phyloP scores from a whole-genome alignment of 2,329 filamentous ascomycete genomes.

The Cordyceps javanica region DNA sequence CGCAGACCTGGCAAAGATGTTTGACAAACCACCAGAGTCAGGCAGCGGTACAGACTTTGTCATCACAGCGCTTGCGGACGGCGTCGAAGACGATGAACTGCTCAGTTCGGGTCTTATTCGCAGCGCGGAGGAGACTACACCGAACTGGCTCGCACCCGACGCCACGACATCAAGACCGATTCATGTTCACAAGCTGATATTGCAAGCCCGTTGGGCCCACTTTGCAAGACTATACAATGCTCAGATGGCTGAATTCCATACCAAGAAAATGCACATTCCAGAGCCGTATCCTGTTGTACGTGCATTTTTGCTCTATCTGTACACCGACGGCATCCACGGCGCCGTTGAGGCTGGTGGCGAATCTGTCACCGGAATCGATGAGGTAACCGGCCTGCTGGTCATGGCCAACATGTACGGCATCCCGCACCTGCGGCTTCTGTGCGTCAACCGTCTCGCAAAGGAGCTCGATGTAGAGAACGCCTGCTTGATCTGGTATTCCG shows the following conservation, averaged over 20 bases:
- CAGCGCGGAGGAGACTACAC: conserved; percentile 35
- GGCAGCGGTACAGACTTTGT: conserved; percentile 87
- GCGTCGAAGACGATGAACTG: conserved; percentile 62
- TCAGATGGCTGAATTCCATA: conserved; percentile 97
- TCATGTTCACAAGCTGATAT: conserved; percentile 89
- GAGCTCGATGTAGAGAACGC: conserved; percentile 94
- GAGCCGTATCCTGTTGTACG: conserved; percentile 93
- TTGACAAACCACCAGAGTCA: conserved; percentile 77
- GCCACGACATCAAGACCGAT: conserved; percentile 72
- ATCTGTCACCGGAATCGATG: conserved; percentile 70
- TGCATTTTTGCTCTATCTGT: conserved; percentile 92
- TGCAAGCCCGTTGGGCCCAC: conserved; percentile 94
- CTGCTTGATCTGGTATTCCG: conserved; percentile 93
- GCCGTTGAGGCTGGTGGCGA: conserved; percentile 49
- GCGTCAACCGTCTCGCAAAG: conserved; percentile 80
- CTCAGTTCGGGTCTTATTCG: conserved; percentile 46
- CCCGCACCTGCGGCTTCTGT: conserved; percentile 82
- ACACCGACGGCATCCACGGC: conserved; percentile 81
- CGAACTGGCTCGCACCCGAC: conserved; percentile 55
- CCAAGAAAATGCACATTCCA: conserved; percentile 94
- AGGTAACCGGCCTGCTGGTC: conserved; percentile 89
- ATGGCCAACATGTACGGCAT: conserved; percentile 99
- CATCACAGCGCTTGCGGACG: conserved; percentile 81
- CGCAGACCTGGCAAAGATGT: conserved; percentile 76
- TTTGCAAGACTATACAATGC: conserved; percentile 87